Base-by-base conservation (phyloP, 1,284 basidiomycete genomes). In the Trichosporon sp. region DNA sequence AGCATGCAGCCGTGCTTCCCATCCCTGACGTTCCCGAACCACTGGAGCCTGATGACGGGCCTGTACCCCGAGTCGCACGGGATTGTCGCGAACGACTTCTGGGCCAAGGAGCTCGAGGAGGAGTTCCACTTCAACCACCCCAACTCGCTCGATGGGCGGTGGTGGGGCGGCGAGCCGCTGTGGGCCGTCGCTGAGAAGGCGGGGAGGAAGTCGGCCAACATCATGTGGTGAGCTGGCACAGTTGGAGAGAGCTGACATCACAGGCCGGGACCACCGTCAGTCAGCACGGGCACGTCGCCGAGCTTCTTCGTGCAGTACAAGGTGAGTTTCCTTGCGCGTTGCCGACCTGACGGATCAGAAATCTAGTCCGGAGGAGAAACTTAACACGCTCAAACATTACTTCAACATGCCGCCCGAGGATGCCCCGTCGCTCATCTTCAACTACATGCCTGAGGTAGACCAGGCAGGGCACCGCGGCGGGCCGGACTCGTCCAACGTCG, bases 151-250 rank as follows among this genome's bases (percentile, higher is more conserved):
- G 87, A 89, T 71, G 79, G 90, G 0, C 78, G 85, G 0, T 96
- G 94, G 92, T 96, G 94, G 94, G 83, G 87, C 43, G 94, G 94
- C 65, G 92, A 95, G 79, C 93, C 94, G 38, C 90, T 95, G 87
- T 96, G 94, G 94, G 92, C 93, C 77, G 94, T 93, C 0, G 91
- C 90, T 1, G 87, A 87, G 72, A 90, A 89, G 73, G 89, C 89
- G 4, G 90, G 91, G 0, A 80, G 93, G n/a, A 86, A 88, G 43
- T 91, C 91, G 2, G 93, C 92, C 0, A 93, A 94, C 75, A 86
- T 94, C 65, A 96, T 96, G 94, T 96, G 93, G 93, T 92, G 73
- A 65, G 89, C 86, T 11, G 26, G 26, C 26, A 26, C 26, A 37
- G 35, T 10, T 37, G 35, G 35, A 7, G 35, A 26, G 26, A 48